Base-by-base conservation (phyloP, 495 filamentous ascomycete genomes). In the Neurospora tetraspora region DNA sequence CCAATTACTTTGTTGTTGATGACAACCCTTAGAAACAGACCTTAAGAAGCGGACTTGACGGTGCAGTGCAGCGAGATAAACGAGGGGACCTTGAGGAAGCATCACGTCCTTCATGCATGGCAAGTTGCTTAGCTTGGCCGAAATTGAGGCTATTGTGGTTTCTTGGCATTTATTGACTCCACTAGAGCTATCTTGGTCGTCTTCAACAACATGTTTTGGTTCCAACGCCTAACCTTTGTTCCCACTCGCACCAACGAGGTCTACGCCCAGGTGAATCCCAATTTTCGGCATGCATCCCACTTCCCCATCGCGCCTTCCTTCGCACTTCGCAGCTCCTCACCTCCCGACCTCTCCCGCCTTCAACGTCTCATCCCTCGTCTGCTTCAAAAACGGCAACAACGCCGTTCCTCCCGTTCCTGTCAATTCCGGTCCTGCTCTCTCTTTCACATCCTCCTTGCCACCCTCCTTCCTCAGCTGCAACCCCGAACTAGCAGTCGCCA, bases 341-440 rank as follows among this genome's bases (percentile, higher is more conserved):
- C 12, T 14, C 0, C 53, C 27, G 71, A 77, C 27, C 23, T 72
- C 40, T 1, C 76, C 76, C 14, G 76, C 76, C 40, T 39, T 23
- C 3, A 39, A 31, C 39, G 94, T 97, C 83, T 98, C 95, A 79
- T 97, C 94, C n/a, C 95, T 85, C 3, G 94, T 92, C 81, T 97
- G 95, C 79, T 96, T 97, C 70, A 99, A 79, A 79, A 99, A 99
- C 0, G 95, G 92, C 69, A 98, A 94, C 59, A 99, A 81, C 6
- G 93, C 91, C 1, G 95, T 98, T 2, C 95, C 95, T 39, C 94
- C 94, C 0, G 94, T 98, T 11, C 94, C 94, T 11, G 89, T 91
- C 2, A 97, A 82, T 71, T 91, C 91, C 71, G 86, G 88, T 36
- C 74, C 36, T 1, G 5, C 16, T 14, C 14, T 11, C 31, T 36